A percentile compares a stretch with the other conserved stretches of the same genome.
phyloP scores from a whole-genome alignment of 78 protist genomes.

The Andalucia godoyi region DNA sequence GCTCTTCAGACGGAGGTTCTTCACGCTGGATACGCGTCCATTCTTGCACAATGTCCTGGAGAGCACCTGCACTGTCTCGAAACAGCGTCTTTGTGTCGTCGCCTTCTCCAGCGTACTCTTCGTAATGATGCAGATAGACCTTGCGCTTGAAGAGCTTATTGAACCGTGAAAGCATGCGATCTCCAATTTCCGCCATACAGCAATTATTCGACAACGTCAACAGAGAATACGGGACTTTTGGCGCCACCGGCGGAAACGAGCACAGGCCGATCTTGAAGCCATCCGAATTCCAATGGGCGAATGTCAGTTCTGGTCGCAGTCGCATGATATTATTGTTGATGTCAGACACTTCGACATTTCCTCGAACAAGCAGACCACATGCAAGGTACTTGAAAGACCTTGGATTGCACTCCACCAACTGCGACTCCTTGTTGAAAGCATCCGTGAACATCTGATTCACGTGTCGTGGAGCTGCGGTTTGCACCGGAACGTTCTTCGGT shows the following conservation, averaged over 20 bases:
- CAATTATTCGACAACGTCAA: slow-evolving; percentile 4
- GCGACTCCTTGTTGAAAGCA: slow-evolving; percentile 21
- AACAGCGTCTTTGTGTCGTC: too few relatives aligned
- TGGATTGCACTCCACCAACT: slow-evolving; percentile 21
- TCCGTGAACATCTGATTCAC: slow-evolving; percentile 39
- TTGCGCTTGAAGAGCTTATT: too few relatives aligned
- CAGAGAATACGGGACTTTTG: neutral
- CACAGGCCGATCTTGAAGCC: slow-evolving; percentile 23
- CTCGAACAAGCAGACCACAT: slow-evolving; percentile 36
- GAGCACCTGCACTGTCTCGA: too few relatives aligned
- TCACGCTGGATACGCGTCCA: too few relatives aligned
- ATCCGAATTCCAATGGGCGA: slow-evolving; percentile 15
- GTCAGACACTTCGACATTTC: slow-evolving; percentile 44
- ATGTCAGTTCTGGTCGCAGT: neutral
- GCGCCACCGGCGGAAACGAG: slow-evolving; percentile 2
- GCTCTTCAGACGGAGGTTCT: too few relatives aligned
- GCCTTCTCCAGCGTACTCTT: too few relatives aligned
- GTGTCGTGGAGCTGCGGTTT: neutral
- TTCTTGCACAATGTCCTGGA: too few relatives aligned
- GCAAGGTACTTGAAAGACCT: slow-evolving; percentile 1
- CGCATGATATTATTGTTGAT: slow-evolving; percentile 25
- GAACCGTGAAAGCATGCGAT: too few relatives aligned
- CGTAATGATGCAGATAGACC: too few relatives aligned
- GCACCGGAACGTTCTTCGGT: too few relatives aligned
- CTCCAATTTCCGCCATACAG: neutral